A percentile compares a stretch with the other conserved stretches of the same genome.
Conservation (phyloP, 2,329 filamentous ascomycete genomes). For the Lecanicillium sp. region DNA sequence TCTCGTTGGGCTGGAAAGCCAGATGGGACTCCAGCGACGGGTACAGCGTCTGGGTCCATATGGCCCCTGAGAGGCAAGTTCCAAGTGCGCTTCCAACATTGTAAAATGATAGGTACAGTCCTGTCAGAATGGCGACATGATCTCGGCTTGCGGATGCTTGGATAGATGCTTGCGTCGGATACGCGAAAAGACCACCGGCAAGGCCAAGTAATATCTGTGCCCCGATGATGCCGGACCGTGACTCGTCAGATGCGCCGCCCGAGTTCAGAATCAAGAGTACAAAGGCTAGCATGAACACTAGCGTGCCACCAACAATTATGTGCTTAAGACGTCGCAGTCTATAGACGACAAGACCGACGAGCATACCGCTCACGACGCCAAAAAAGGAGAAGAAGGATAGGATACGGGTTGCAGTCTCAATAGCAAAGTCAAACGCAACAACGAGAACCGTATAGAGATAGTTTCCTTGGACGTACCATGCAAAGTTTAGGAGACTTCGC, state of each 20-base stretch:
- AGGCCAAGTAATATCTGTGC: constrained; percentile 49
- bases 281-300: constrained; percentile 47
- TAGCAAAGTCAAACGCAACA: constrained; percentile 48
- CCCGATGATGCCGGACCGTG: constrained; percentile 43
- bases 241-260: constrained; percentile 32
- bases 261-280: constrained; percentile 47
- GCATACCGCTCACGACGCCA: constrained; percentile 45
- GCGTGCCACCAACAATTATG: constrained; percentile 49
- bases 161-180: constrained; percentile 31
- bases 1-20: constrained; percentile 24
- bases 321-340: constrained; percentile 45
- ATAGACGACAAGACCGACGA: constrained; percentile 43
- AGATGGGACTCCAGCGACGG: constrained; percentile 22
- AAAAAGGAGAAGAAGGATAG: constrained; percentile 44
- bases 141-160: constrained; percentile 28
- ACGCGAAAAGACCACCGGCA: constrained; percentile 48
- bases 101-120: constrained; percentile 31
- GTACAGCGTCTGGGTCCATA: constrained; percentile 33
- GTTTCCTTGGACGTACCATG: constrained; percentile 50
- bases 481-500: constrained; percentile 37
- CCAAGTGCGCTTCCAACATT: constrained; percentile 33
- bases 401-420: constrained; percentile 47
- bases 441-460: constrained; percentile 52
- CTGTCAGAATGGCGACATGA: constrained; percentile 29
- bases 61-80: constrained; percentile 29